These are phyloP conservation scores for Candida maesae DNA, from an alignment of 805 yeast genomes.

Conservation along the genomic window DNA sequence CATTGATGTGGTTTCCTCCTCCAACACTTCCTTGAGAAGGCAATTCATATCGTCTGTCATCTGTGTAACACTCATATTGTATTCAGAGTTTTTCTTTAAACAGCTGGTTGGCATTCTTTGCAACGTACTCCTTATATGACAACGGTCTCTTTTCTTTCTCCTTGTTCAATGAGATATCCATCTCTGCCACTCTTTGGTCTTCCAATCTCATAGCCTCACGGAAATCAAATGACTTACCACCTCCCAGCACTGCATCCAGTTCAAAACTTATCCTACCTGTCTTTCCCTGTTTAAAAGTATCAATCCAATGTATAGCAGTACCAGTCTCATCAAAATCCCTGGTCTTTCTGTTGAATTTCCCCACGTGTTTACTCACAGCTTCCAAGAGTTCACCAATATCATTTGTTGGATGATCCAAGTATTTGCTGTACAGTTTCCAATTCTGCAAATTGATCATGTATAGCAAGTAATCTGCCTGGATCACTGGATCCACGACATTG, in stretches of 20 bases:
- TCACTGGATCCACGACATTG: conserved; percentile 71
- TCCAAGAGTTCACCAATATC: conserved; percentile 54
- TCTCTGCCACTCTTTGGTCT: conserved; percentile 15
- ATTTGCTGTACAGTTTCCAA: conserved; percentile 32
- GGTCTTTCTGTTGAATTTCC: conserved; percentile 27
- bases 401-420: conserved; percentile 64
- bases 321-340: conserved; percentile 49
- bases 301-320: conserved; percentile 61
- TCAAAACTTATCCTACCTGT: conserved; percentile 25
- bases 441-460: conserved; percentile 65
- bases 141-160: conserved; percentile 13
- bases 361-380: conserved; percentile 42
- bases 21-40: no score
- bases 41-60: no score
- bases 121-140: conserved; percentile 20
- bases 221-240: conserved; percentile 17
- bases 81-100: conserved; percentile 13
- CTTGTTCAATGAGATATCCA: conserved; percentile 24
- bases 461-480: conserved; percentile 81
- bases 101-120: conserved; percentile 25
- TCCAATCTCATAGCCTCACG: conserved; percentile 11
- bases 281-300: conserved; percentile 57
- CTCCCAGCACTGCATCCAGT: conserved; percentile 17
- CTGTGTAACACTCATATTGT: no score
- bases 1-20: no score